Evolutionary conservation across 805 yeast genomes (phyloP).

Genomic region (Starmerella lactis-condensi): DNA sequence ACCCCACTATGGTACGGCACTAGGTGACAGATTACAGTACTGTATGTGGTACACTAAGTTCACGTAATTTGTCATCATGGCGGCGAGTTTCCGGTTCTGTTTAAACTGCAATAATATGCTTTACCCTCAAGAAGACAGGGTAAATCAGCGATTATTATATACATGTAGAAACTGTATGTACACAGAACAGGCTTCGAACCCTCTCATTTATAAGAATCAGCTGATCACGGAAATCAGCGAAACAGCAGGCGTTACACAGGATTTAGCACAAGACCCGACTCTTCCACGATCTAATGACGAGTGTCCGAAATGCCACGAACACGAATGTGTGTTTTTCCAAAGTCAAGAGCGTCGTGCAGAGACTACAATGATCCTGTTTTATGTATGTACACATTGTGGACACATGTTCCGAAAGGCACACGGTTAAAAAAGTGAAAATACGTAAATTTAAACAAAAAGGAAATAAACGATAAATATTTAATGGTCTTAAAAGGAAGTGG

Average conservation of each 20-base stretch:
- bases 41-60: not conserved
- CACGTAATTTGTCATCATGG: slow-evolving; percentile 31
- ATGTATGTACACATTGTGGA: slow-evolving; percentile 77
- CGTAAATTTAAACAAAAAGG: not conserved
- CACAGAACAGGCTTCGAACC: slow-evolving; percentile 75
- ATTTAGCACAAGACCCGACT: slow-evolving; percentile 92
- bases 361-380: slow-evolving; percentile 79
- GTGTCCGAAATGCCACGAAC: slow-evolving; percentile 75
- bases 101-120: slow-evolving; percentile 96
- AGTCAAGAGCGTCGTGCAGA: slow-evolving; percentile 89
- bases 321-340: slow-evolving; percentile 91
- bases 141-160: slow-evolving; percentile 51
- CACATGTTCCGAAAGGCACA: slow-evolving; percentile 38
- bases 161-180: slow-evolving; percentile 91
- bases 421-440: not conserved
- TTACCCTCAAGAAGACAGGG: slow-evolving; percentile 89
- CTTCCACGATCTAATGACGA: slow-evolving; percentile 87
- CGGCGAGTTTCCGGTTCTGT: slow-evolving; percentile 78
- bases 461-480: too few species aligned
- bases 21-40: too few species aligned
- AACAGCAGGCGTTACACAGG: slow-evolving; percentile 93
- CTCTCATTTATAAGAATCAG: slow-evolving; percentile 78
- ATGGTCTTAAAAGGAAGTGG: too few species aligned
- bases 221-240: slow-evolving; percentile 76
- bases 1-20: too few species aligned